Percentiles rank a stretch among this genome's conserved stretches.
phyloP scores from a whole-genome alignment of 176 grass and related monocot genomes.

The Stipa capillata region DNA sequence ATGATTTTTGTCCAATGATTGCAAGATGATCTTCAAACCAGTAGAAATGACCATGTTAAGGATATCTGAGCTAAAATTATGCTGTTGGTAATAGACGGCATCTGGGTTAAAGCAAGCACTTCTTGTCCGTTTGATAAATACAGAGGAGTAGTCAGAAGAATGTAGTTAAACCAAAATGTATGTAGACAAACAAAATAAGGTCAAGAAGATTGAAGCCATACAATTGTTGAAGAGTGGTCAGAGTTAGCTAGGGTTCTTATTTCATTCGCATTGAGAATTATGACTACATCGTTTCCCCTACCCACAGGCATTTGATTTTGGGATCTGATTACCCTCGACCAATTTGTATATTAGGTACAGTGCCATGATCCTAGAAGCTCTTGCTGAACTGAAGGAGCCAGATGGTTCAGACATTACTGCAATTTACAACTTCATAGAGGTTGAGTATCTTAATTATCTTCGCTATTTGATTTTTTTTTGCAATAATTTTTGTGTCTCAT shows the following conservation, averaged over 20 bases:
- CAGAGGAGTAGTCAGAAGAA: slow-evolving; percentile 1
- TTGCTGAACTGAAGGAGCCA: slow-evolving; percentile 66
- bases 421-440: slow-evolving; percentile 68
- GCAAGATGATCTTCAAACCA: background rate
- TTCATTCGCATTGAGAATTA: slow-evolving; percentile 1
- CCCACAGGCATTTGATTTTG: background rate
- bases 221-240: background rate
- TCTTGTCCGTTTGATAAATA: background rate
- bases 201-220: background rate
- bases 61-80: too few species aligned
- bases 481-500: slow-evolving; percentile 4
- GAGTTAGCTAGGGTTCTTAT: background rate
- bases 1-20: background rate
- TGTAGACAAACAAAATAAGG: background rate
- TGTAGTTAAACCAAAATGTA: background rate
- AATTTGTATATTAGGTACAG: slow-evolving; percentile 51
- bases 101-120: background rate
- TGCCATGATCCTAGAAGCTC: slow-evolving; percentile 77
- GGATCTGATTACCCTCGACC: slow-evolving; percentile 10
- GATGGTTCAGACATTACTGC: slow-evolving; percentile 59
- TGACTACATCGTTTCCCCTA: background rate
- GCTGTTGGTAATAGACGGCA: background rate
- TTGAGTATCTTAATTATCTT: slow-evolving; percentile 15
- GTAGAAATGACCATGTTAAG: background rate
- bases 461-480: slow-evolving; percentile 14